Conservation (phyloP, 2,329 filamentous ascomycete species). For the Colletotrichum euphorbiae region DNA sequence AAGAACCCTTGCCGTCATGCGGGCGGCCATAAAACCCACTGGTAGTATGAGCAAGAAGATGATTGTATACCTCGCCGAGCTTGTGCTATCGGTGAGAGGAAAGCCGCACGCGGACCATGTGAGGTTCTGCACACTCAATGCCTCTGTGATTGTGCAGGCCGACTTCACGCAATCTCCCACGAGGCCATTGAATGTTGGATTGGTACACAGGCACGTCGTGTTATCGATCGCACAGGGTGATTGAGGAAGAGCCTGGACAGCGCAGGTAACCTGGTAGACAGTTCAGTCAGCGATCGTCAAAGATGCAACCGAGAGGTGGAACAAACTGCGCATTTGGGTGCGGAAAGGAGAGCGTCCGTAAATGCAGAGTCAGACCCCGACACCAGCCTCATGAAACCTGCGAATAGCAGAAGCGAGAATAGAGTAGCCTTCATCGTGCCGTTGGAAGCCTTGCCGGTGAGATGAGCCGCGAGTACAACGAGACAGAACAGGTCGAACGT, state of each 20-base stretch:
- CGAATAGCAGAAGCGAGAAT: not conserved
- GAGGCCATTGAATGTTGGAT: slow-evolving; percentile 7
- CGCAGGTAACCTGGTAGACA: not conserved
- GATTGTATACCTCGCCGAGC: not conserved
- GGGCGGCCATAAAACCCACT: not conserved
- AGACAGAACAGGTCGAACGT: not conserved
- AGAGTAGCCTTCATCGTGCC: slow-evolving; percentile 1
- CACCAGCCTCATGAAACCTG: not conserved
- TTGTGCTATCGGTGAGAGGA: not conserved
- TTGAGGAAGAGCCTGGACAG: slow-evolving; percentile 1
- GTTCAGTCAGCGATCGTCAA: not conserved
- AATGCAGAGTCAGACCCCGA: not conserved
- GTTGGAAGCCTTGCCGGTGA: not conserved
- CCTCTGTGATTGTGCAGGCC: not conserved
- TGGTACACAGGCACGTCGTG: slow-evolving; percentile 11
- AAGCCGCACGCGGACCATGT: slow-evolving; percentile 8
- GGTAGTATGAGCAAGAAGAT: not conserved
- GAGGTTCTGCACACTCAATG: not conserved
- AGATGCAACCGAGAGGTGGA: not conserved
- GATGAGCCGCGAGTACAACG: not conserved
- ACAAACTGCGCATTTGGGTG: slow-evolving; percentile 7
- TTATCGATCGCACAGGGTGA: slow-evolving; percentile 10
- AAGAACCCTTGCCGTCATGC: not conserved
- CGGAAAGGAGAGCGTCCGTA: slow-evolving; percentile 2
- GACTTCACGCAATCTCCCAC: slow-evolving; percentile 9